Base-by-base conservation (phyloP, 2,329 filamentous ascomycete species). In the Daldinia eschscholtzii region DNA sequence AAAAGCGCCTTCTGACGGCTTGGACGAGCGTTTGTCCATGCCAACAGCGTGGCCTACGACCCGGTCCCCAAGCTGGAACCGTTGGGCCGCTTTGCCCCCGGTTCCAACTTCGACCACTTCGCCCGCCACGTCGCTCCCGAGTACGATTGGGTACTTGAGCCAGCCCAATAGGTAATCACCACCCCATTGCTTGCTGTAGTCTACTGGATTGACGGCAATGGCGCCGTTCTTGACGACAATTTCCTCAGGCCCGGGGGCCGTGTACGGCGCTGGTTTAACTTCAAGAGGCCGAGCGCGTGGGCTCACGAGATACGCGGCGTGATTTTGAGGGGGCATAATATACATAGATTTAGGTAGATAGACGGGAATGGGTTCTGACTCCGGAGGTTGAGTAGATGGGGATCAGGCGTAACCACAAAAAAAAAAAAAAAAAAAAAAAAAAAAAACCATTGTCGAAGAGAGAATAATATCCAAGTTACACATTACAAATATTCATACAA, bases 191-290 rank as follows among this genome's bases (percentile, higher is more conserved):
- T 80, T 80, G 52, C 81, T 81, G 3, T 13, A 80, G 70, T 84
- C 82, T 18, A 83, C 75, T 0, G 80, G 79, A 65, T 83, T 83
- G 61, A 84, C 78, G 2, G 80, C 81, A 2, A 82, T 71, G 12
- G 80, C 80, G 20, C 66, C 61, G 52, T 80, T 81, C 39, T 79
- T 79, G 61, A 84, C 74, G 6, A 81, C 74, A 28, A 85, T 73
- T 63, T 84, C 75, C 33, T 77, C 75, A 0, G 74, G 65, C 0
- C 76, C 77, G 0, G 82, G 79, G 13, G 73, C 61, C 0, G 77
- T 78, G 50, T 79, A 80, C 1, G 81, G 79, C 3, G 80, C 82
- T 5, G 77, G 71, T 0, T 73, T 67, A 50, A 84, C 79, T 35
- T 79, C 64, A 4, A 84, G 73, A 1, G 79, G 72, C 9, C 28